phyloP scores from a whole-genome alignment of 208 protist species.

The Leishmania arabica region DNA sequence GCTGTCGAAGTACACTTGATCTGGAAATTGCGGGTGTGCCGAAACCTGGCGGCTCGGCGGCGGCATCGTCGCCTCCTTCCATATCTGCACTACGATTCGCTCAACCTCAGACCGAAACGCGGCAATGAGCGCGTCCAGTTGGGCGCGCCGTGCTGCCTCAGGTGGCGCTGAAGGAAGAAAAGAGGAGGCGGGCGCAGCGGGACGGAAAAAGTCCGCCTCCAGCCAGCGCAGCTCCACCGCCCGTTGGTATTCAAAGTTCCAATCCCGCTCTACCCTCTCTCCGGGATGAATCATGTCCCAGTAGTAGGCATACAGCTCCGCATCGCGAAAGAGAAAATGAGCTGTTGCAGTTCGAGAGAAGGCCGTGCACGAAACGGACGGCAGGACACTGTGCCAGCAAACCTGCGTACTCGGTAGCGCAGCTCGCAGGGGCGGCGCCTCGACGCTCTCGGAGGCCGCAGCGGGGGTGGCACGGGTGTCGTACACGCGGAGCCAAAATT shows the following conservation, averaged over 20 bases:
- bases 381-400: not conserved
- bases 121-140: not conserved
- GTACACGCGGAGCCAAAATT: constrained; percentile 47
- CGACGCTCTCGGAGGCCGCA: not conserved
- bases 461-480: constrained; percentile 23
- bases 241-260: constrained; percentile 57
- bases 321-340: constrained; percentile 30
- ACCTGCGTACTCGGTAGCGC: not conserved
- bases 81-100: constrained; percentile 33
- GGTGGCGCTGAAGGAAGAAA: not conserved
- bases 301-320: constrained; percentile 45
- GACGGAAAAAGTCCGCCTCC: not conserved
- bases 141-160: not conserved
- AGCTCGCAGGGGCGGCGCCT: not conserved
- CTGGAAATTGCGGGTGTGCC: constrained; percentile 18
- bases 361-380: not conserved
- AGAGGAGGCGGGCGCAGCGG: no score
- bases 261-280: constrained; percentile 17
- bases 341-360: not conserved
- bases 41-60: constrained; percentile 27
- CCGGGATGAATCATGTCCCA: constrained; percentile 20
- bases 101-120: constrained; percentile 39
- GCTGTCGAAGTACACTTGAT: constrained; percentile 37
- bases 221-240: constrained; percentile 33
- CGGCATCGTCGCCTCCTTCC: constrained; percentile 44